phyloP scores from a whole-genome alignment of 2,329 filamentous ascomycete genomes.

The Curvularia sp. region DNA sequence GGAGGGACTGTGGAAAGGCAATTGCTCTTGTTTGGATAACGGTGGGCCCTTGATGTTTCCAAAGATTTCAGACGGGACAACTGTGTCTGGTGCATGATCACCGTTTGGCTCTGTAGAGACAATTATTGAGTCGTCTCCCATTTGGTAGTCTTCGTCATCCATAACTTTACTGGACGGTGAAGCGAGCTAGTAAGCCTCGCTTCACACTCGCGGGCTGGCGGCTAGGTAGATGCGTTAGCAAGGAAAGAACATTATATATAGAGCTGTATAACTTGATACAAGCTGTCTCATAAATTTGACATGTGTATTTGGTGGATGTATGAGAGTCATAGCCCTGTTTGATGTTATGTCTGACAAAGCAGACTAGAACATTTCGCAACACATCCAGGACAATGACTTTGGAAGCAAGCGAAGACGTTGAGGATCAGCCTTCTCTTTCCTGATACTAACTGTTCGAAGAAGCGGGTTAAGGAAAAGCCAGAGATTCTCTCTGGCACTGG shows the following conservation, averaged over 20 bases:
- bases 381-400: neutral
- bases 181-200: constrained; percentile 29
- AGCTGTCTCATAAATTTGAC: neutral
- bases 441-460: neutral
- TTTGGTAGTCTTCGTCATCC: constrained; percentile 41
- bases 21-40: constrained; percentile 32
- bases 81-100: constrained; percentile 31
- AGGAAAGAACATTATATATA: neutral
- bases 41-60: constrained; percentile 22
- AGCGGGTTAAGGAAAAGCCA: neutral
- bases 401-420: neutral
- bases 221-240: constrained; percentile 20
- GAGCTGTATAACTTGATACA: neutral
- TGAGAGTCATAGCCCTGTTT: neutral
- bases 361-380: neutral
- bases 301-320: neutral
- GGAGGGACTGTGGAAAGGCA: constrained; percentile 37
- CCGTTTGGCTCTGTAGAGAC: constrained; percentile 47
- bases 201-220: constrained; percentile 19
- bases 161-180: constrained; percentile 25
- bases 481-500: neutral
- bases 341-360: neutral
- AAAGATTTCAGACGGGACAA: constrained; percentile 42
- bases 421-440: neutral
- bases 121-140: constrained; percentile 42